A percentile compares a stretch with the other conserved stretches of the same genome.
Evolutionary conservation across 345 rosid species (phyloP).

Genomic region (Ailanthus altissimus): DNA sequence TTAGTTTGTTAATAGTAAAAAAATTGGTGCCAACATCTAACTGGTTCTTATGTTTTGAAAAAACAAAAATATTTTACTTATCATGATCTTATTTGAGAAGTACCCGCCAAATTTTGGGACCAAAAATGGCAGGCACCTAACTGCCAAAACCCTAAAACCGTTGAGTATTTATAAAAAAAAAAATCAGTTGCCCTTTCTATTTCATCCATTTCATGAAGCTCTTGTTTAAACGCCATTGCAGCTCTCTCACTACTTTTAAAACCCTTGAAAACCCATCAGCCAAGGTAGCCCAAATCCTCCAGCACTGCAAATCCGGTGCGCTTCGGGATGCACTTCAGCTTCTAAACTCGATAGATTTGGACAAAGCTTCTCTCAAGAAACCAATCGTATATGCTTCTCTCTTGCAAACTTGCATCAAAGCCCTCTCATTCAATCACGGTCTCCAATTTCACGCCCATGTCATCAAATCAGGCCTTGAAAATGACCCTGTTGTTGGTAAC

Average conservation of each 20-base stretch:
- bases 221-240: conserved; percentile 44
- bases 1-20: too few relatives aligned
- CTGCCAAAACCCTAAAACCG: neutral
- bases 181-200: neutral
- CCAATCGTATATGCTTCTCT: conserved; percentile 66
- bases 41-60: too few relatives aligned
- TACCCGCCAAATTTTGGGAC: too few relatives aligned
- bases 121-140: too few relatives aligned
- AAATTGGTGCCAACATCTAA: too few relatives aligned
- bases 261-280: conserved; percentile 21
- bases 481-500: conserved; percentile 74
- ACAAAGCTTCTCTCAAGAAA: conserved; percentile 36
- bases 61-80: too few relatives aligned
- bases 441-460: conserved; percentile 70
- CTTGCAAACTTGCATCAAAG: conserved; percentile 68
- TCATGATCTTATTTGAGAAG: too few relatives aligned
- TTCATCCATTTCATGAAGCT: conserved; percentile 43
- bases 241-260: conserved; percentile 34
- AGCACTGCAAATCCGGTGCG: conserved; percentile 54
- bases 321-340: conserved; percentile 57
- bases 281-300: conserved; percentile 43
- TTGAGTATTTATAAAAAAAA: conserved; percentile 1
- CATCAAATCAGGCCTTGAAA: conserved; percentile 77
- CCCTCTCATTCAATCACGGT: conserved; percentile 58
- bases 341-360: conserved; percentile 44